These are phyloP conservation scores for Geotrichum reessii DNA, from an alignment of 1,139 yeast genomes.

Conservation along the genomic window DNA sequence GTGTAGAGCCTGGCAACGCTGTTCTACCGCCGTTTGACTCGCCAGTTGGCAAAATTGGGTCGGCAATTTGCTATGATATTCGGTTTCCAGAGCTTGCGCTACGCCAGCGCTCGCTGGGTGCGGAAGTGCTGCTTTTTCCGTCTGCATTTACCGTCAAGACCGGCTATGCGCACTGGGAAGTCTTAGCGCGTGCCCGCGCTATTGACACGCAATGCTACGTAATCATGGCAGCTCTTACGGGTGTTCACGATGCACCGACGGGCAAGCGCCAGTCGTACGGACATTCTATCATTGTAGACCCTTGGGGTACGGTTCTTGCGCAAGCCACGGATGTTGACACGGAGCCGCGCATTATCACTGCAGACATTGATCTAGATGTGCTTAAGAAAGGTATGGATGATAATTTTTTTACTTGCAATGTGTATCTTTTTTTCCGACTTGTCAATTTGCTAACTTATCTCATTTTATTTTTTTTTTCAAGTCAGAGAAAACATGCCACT, in stretches of 20 bases:
- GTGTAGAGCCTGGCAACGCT: constrained; percentile 72
- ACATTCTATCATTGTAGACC: constrained; percentile 77
- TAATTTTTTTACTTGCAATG: too few species aligned
- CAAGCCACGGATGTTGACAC: constrained; percentile 49
- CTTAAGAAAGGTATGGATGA: constrained; percentile 45
- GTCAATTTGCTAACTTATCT: not conserved
- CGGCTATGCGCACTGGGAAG: constrained; percentile 87
- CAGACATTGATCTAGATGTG: constrained; percentile 58
- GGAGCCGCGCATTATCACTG: constrained; percentile 54
- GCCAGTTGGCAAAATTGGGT: constrained; percentile 58
- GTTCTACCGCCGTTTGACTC: constrained; percentile 54
- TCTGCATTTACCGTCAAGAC: constrained; percentile 90
- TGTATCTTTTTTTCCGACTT: not conserved
- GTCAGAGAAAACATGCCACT: constrained; percentile 71
- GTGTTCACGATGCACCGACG: constrained; percentile 50
- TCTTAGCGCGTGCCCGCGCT: constrained; percentile 75
- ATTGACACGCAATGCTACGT: constrained; percentile 84
- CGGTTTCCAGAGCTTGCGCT: constrained; percentile 81
- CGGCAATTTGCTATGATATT: constrained; percentile 80
- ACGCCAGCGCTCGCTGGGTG: constrained; percentile 61
- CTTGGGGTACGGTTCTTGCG: constrained; percentile 81
- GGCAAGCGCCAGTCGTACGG: constrained; percentile 63
- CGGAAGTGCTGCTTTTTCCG: constrained; percentile 73
- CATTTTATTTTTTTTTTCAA: constrained; percentile 21
- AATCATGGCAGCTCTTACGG: constrained; percentile 87